phyloP scores from a whole-genome alignment of 345 rosid genomes.

The Camelina sativa region DNA sequence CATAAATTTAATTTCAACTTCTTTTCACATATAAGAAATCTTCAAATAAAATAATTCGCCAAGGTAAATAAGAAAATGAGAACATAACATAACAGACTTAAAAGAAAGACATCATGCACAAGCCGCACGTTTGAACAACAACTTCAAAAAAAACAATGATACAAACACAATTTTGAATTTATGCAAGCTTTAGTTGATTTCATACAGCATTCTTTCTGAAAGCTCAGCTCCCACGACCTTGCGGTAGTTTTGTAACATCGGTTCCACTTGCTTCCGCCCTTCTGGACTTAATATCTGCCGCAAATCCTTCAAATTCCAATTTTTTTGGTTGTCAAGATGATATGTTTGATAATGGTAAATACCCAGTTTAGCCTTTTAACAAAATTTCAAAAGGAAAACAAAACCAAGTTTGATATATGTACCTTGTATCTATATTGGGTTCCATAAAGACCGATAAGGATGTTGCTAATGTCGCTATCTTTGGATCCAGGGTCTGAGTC shows the following conservation, averaged over 20 bases:
- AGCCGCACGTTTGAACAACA: constrained; percentile 4
- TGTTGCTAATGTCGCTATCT: constrained; percentile 52
- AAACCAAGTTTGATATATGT: constrained; percentile 30
- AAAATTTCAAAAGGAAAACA: neutral
- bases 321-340: constrained; percentile 19
- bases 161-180: constrained; percentile 29
- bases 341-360: constrained; percentile 21
- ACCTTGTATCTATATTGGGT: constrained; percentile 74
- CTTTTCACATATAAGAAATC: too few relatives aligned
- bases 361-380: constrained; percentile 5
- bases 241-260: constrained; percentile 59
- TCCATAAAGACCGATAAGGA: constrained; percentile 54
- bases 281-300: constrained; percentile 45
- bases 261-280: constrained; percentile 54
- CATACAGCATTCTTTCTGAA: constrained; percentile 70
- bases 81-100: neutral
- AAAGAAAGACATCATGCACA: constrained; percentile 5
- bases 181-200: constrained; percentile 48
- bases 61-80: neutral
- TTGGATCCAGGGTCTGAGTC: constrained; percentile 54
- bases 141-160: constrained; percentile 1
- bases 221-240: constrained; percentile 71
- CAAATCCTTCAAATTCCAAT: constrained; percentile 53
- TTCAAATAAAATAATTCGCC: too few relatives aligned
- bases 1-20: too few relatives aligned